Evolutionary conservation across 306 rosid genomes (phyloP).

Genomic region (Lathyrus oleraceus): DNA sequence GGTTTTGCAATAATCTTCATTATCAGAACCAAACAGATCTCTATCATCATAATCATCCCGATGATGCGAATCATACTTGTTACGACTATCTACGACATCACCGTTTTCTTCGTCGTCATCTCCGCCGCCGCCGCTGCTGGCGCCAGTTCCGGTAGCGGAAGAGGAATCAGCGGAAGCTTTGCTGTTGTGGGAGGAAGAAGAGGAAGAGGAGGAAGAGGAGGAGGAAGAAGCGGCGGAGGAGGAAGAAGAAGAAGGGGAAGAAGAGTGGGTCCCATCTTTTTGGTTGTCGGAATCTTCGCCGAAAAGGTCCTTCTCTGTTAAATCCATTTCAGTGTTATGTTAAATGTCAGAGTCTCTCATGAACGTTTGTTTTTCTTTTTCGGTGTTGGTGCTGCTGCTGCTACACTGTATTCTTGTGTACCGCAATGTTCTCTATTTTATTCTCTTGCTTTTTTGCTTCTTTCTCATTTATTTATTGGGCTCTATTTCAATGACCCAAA

Average conservation of each 20-base stretch:
- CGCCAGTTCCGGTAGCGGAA: conserved; percentile 52
- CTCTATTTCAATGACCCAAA: too few relatives aligned
- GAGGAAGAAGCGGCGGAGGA: conserved; percentile 47
- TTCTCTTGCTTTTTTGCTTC: not conserved
- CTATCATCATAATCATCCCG: conserved; percentile 39
- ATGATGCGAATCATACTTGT: not conserved
- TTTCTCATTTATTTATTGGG: too few relatives aligned
- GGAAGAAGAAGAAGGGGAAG: conserved; percentile 63
- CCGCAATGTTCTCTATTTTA: not conserved
- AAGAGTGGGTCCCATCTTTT: conserved; percentile 61
- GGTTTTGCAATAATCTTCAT: conserved; percentile 83
- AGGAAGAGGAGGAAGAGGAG: conserved; percentile 60
- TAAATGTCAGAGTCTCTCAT: not conserved
- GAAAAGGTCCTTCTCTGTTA: conserved; percentile 72
- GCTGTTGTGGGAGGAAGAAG: conserved; percentile 68
- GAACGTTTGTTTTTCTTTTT: too few relatives aligned
- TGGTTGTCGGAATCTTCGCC: conserved; percentile 66
- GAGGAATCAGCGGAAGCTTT: conserved; percentile 57
- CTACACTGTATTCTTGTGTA: not conserved
- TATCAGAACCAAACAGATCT: conserved; percentile 91
- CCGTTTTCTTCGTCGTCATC: conserved; percentile 59
- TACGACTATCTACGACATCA: conserved; percentile 46
- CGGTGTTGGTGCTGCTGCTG: not conserved
- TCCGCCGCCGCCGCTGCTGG: conserved; percentile 43
- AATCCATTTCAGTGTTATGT: conserved; percentile 48